These are phyloP conservation scores for Malus hybrid DNA, from an alignment of 331 rosid genomes.

Conservation along the genomic window DNA sequence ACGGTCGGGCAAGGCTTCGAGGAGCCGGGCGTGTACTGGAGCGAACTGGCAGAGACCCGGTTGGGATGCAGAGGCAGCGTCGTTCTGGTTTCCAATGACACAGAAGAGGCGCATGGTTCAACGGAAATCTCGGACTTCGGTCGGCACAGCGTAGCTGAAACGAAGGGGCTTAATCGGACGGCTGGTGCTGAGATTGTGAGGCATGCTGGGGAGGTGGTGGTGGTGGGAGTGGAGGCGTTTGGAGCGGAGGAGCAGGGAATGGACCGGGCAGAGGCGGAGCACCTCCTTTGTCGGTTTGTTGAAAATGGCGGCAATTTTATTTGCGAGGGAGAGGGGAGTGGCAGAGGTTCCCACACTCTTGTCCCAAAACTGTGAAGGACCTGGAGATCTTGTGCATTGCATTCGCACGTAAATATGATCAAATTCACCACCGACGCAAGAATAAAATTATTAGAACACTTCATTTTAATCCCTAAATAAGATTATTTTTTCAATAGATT, in stretches of 20 bases:
- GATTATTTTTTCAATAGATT: too few species aligned
- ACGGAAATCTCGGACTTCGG: slow-evolving; percentile 20
- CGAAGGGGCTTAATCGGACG: slow-evolving; percentile 1
- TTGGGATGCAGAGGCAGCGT: slow-evolving; percentile 11
- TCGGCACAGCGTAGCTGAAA: slow-evolving; percentile 43
- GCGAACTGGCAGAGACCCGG: slow-evolving; percentile 40
- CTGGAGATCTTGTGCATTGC: too few species aligned
- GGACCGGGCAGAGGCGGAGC: slow-evolving; percentile 11
- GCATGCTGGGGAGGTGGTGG: neutral
- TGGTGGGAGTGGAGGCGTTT: neutral
- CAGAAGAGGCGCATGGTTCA: slow-evolving; percentile 6
- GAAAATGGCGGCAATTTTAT: neutral
- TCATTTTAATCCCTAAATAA: too few species aligned
- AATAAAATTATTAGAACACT: too few species aligned
- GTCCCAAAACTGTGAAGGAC: too few species aligned
- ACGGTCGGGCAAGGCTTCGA: slow-evolving; percentile 63
- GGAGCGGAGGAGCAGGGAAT: slow-evolving; percentile 3
- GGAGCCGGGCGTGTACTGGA: slow-evolving; percentile 64
- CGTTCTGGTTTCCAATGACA: slow-evolving; percentile 2
- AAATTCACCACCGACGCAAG: too few species aligned
- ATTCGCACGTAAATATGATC: too few species aligned
- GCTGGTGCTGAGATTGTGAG: neutral
- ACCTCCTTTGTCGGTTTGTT: slow-evolving; percentile 33
- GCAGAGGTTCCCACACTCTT: too few species aligned
- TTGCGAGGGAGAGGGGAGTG: neutral